Evolutionary conservation across 148 eudicot species (phyloP).

Genomic region (Nepenthes mirabilis): DNA sequence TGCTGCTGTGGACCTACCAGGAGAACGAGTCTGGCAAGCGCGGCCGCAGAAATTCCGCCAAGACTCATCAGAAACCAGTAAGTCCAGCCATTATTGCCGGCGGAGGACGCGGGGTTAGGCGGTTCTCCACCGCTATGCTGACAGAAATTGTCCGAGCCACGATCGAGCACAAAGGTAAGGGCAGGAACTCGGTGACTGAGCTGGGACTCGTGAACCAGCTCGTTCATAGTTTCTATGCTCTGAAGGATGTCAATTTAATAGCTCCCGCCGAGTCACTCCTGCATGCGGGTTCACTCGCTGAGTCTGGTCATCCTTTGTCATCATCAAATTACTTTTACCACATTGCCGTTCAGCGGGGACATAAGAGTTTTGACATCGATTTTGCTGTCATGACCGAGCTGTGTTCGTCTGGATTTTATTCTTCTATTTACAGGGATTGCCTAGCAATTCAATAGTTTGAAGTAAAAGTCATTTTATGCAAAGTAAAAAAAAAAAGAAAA

Average conservation of each 20-base stretch:
- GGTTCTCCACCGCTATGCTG: slow-evolving; percentile 39
- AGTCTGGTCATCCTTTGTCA: background rate
- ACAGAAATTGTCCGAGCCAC: slow-evolving; percentile 44
- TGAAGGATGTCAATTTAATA: slow-evolving; percentile 34
- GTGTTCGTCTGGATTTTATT: no score
- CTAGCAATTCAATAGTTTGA: no score
- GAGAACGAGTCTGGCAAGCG: slow-evolving; percentile 11
- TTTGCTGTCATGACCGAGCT: no score
- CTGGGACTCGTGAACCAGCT: slow-evolving; percentile 48
- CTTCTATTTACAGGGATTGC: no score
- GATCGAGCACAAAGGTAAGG: slow-evolving; percentile 36
- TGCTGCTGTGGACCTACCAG: slow-evolving; percentile 9
- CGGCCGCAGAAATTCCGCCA: slow-evolving; percentile 20
- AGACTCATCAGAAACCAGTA: slow-evolving; percentile 5
- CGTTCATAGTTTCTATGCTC: slow-evolving; percentile 29
- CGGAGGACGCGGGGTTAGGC: slow-evolving; percentile 56
- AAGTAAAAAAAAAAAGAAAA: no score
- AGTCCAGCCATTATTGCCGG: slow-evolving; percentile 37
- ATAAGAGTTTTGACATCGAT: no score
- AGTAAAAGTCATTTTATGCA: no score
- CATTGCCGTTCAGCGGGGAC: no score
- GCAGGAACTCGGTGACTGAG: slow-evolving; percentile 37
- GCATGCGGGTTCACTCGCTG: slow-evolving; percentile 31
- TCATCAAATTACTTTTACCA: background rate
- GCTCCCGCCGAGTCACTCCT: slow-evolving; percentile 26